Evolutionary conservation across 164 flowering plant species (phyloP).

Genomic region (Vitis rupestris): DNA sequence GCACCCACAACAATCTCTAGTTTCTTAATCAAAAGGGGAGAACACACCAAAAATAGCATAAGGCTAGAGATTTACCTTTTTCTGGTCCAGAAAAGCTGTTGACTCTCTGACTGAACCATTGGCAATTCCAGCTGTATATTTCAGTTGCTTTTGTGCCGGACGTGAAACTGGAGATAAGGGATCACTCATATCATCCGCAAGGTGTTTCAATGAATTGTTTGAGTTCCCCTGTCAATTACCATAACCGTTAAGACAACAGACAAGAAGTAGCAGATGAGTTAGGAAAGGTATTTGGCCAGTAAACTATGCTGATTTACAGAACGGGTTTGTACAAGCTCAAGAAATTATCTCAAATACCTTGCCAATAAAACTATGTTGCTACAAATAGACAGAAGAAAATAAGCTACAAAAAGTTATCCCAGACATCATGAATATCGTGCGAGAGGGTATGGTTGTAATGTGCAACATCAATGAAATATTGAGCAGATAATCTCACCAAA

Average conservation of each 20-base stretch:
- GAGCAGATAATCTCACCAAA: constrained; percentile 38
- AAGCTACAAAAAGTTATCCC: too few relatives aligned
- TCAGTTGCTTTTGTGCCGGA: constrained; percentile 84
- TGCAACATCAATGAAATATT: not conserved
- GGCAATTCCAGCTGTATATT: constrained; percentile 69
- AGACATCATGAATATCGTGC: too few relatives aligned
- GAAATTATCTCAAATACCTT: too few relatives aligned
- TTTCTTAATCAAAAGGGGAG: constrained; percentile 1
- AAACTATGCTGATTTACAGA: too few relatives aligned
- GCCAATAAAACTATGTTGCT: too few relatives aligned
- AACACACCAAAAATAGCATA: not conserved
- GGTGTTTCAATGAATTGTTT: constrained; percentile 50
- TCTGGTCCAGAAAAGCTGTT: constrained; percentile 50
- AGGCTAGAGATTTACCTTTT: constrained; percentile 40
- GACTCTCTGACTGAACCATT: constrained; percentile 56
- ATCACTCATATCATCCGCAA: constrained; percentile 51
- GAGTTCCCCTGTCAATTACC: constrained; percentile 43
- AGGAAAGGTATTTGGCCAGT: too few relatives aligned
- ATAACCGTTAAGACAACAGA: not conserved
- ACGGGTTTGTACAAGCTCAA: not conserved
- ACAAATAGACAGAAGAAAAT: too few relatives aligned
- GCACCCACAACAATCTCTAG: constrained; percentile 19
- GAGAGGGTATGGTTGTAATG: not conserved
- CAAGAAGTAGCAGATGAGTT: too few relatives aligned
- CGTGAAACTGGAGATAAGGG: constrained; percentile 61